A percentile compares a stretch with the other conserved stretches of the same genome.
These are phyloP conservation scores for Tricholoma flavovirens DNA, from an alignment of 768 basidiomycete species.

Conservation along the genomic window DNA sequence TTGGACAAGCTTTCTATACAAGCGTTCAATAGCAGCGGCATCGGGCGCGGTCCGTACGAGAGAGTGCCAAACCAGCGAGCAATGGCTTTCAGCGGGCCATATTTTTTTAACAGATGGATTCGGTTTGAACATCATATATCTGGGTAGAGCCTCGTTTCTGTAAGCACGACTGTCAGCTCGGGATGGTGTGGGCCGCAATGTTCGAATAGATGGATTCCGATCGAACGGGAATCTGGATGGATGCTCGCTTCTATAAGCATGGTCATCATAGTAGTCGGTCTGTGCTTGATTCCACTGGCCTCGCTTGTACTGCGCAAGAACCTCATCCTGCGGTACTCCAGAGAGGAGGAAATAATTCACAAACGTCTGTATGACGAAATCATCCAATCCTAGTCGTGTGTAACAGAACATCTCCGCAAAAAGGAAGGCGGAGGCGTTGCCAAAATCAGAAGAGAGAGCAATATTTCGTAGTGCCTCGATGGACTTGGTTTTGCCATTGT, in stretches of 20 bases:
- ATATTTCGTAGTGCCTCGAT: slow-evolving; percentile 28
- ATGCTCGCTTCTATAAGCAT: slow-evolving; percentile 1
- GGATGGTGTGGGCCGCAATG: slow-evolving; percentile 26
- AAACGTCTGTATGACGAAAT: slow-evolving; percentile 40
- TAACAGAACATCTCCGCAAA: slow-evolving; percentile 43
- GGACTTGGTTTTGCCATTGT: slow-evolving; percentile 28
- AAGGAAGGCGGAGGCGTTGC: slow-evolving; percentile 23
- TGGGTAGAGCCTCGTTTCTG: slow-evolving; percentile 4
- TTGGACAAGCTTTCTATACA: slow-evolving; percentile 42
- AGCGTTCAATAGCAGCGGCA: slow-evolving; percentile 20
- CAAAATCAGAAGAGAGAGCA: slow-evolving; percentile 18
- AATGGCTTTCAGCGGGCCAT: slow-evolving; percentile 29
- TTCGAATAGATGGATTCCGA: slow-evolving; percentile 13
- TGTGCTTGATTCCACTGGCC: slow-evolving; percentile 3
- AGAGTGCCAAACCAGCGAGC: slow-evolving; percentile 36
- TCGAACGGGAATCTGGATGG: slow-evolving; percentile 8
- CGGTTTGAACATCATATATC: slow-evolving; percentile 5
- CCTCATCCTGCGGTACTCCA: slow-evolving; percentile 43
- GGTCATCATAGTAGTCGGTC: slow-evolving; percentile 5
- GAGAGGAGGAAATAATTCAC: slow-evolving; percentile 43
- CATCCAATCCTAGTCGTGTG: slow-evolving; percentile 17
- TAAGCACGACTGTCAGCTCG: slow-evolving; percentile 3
- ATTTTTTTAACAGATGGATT: slow-evolving; percentile 21
- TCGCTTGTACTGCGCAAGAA: slow-evolving; percentile 19
- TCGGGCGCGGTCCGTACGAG: slow-evolving; percentile 22